These are phyloP conservation scores for Copromyces sp. DNA, from an alignment of 495 filamentous ascomycete species.

Conservation along the genomic window DNA sequence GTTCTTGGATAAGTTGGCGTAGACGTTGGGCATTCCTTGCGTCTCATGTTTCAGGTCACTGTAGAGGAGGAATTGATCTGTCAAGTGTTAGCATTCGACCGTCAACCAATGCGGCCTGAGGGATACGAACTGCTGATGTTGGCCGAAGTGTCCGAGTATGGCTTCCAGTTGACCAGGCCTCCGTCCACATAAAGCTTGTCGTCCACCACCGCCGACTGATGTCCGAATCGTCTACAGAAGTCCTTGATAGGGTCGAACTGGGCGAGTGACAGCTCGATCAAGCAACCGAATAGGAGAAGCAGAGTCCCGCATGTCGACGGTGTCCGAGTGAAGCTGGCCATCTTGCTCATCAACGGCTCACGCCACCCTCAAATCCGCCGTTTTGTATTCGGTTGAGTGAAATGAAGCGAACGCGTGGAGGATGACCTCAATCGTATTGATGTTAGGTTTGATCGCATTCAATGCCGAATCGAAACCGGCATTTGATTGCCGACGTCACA, in stretches of 20 bases:
- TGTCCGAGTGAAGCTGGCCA: background rate
- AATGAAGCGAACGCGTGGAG: background rate
- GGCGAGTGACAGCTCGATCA: background rate
- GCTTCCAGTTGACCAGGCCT: constrained; percentile 38
- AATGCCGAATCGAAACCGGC: background rate
- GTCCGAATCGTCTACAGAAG: constrained; percentile 42
- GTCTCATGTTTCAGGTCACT: constrained; percentile 35
- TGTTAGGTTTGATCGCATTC: background rate
- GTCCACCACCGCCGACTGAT: constrained; percentile 42
- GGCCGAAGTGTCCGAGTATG: constrained; percentile 29
- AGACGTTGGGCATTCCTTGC: constrained; percentile 38
- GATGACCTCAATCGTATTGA: background rate
- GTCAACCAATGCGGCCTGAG: background rate
- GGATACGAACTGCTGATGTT: constrained; percentile 40
- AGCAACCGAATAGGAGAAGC: background rate
- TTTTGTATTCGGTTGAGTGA: background rate
- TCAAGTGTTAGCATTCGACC: background rate
- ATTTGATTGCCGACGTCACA: background rate
- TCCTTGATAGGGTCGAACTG: constrained; percentile 33
- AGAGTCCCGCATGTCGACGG: background rate
- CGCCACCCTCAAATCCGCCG: background rate
- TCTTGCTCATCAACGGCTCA: background rate
- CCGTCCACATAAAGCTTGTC: constrained; percentile 44
- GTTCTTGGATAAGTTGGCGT: constrained; percentile 42
- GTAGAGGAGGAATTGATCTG: constrained; percentile 36